phyloP scores from a whole-genome alignment of 208 protist genomes.

The Trypanosoma rangeli region DNA sequence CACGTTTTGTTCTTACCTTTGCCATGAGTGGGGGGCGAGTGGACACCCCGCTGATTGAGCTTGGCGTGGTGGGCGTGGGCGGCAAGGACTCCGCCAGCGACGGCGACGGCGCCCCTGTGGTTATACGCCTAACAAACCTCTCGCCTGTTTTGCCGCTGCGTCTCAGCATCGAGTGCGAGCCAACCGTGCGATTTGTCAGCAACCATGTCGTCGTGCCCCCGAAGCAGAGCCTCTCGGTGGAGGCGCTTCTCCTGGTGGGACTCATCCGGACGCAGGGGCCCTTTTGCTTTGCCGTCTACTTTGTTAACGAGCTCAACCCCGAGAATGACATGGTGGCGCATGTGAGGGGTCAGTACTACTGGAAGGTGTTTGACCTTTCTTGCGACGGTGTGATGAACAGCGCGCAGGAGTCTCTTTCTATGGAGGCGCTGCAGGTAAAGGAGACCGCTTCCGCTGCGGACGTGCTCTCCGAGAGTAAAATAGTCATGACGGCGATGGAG shows the following conservation, averaged over 20 bases:
- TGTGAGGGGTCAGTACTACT: constrained; percentile 81
- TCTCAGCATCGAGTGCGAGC: constrained; percentile 75
- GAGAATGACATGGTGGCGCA: constrained; percentile 87
- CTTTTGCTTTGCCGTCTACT: constrained; percentile 77
- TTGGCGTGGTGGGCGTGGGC: constrained; percentile 34
- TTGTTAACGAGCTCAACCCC: constrained; percentile 83
- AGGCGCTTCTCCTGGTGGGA: constrained; percentile 58
- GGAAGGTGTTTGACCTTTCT: constrained; percentile 76
- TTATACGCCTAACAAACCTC: constrained; percentile 56
- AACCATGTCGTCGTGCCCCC: constrained; percentile 63
- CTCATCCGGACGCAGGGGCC: constrained; percentile 69
- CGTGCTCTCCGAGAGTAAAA: constrained; percentile 67
- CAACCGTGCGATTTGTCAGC: constrained; percentile 62
- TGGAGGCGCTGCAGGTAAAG: constrained; percentile 57
- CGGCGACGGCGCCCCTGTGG: constrained; percentile 3
- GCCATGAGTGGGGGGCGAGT: constrained; percentile 69
- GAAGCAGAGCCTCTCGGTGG: constrained; percentile 44
- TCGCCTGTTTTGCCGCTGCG: constrained; percentile 67
- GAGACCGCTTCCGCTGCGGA: constrained; percentile 21
- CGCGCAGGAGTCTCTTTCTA: constrained; percentile 53
- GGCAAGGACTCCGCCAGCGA: background rate
- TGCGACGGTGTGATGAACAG: constrained; percentile 42
- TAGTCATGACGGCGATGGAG: constrained; percentile 62
- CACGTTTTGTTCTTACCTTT: constrained; percentile 37
- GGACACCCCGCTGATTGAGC: constrained; percentile 34